These are phyloP conservation scores for Candida anutae DNA, from an alignment of 1,139 yeast species.

Conservation along the genomic window DNA sequence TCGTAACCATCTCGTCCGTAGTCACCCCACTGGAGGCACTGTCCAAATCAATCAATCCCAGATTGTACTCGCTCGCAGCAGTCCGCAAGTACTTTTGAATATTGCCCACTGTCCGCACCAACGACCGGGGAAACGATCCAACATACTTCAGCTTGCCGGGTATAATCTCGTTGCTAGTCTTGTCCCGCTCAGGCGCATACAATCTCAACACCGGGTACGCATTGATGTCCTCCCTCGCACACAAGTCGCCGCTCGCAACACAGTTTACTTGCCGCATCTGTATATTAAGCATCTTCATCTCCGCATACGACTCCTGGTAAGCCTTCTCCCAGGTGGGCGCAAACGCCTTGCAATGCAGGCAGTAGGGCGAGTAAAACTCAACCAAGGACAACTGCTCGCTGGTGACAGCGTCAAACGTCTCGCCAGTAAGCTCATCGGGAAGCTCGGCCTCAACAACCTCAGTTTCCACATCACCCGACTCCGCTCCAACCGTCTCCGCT, in stretches of 20 bases:
- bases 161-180: constrained; percentile 20
- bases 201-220: constrained; percentile 54
- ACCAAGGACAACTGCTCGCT: constrained; percentile 38
- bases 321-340: constrained; percentile 38
- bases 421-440: constrained; percentile 21
- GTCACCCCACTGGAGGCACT: constrained; percentile 27
- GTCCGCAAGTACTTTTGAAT: constrained; percentile 47
- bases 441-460: constrained; percentile 9
- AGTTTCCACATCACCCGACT: too few species aligned
- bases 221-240: constrained; percentile 49
- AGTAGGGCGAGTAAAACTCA: constrained; percentile 31
- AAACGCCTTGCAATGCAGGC: constrained; percentile 58
- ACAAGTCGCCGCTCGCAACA: constrained; percentile 63
- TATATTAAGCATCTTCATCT: constrained; percentile 34
- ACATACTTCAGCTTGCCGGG: constrained; percentile 32
- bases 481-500: too few species aligned
- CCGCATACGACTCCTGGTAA: constrained; percentile 31
- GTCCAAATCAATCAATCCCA: constrained; percentile 27
- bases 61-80: constrained; percentile 39
- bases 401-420: constrained; percentile 37
- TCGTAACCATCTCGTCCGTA: constrained; percentile 26
- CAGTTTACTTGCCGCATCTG: constrained; percentile 67
- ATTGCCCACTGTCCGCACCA: constrained; percentile 39
- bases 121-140: constrained; percentile 39
- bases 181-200: constrained; percentile 43